Conservation (phyloP, 768 basidiomycete genomes). For the Lyophyllum semitale region DNA sequence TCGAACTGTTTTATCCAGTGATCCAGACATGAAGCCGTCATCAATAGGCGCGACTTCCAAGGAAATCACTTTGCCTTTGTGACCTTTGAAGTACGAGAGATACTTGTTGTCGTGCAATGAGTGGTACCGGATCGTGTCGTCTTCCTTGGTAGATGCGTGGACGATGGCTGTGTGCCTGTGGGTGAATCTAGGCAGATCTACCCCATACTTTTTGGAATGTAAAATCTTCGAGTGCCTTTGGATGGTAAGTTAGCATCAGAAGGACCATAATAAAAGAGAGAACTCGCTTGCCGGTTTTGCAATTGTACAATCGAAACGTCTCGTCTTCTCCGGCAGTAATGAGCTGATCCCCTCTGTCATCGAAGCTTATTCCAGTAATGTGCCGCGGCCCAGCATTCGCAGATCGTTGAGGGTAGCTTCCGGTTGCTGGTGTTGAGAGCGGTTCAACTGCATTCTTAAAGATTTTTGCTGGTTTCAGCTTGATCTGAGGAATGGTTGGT, state of each 20-base stretch:
- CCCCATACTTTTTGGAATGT: slow-evolving; percentile 95
- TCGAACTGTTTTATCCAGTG: slow-evolving; percentile 92
- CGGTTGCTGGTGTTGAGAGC: slow-evolving; percentile 47
- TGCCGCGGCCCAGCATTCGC: slow-evolving; percentile 58
- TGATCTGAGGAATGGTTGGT: slow-evolving; percentile 43
- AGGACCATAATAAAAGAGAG: slow-evolving; percentile 20
- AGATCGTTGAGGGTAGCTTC: slow-evolving; percentile 32
- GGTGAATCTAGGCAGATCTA: slow-evolving; percentile 92
- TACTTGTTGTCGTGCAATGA: slow-evolving; percentile 97
- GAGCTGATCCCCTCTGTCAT: slow-evolving; percentile 85
- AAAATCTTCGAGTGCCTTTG: slow-evolving; percentile 73
- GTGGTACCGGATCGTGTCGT: slow-evolving; percentile 93
- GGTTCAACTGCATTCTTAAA: slow-evolving; percentile 79
- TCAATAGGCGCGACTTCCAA: slow-evolving; percentile 91
- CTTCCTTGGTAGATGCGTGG: slow-evolving; percentile 92
- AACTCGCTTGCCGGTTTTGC: slow-evolving; percentile 92
- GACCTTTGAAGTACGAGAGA: slow-evolving; percentile 93
- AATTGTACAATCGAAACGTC: slow-evolving; percentile 85
- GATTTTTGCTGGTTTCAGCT: slow-evolving; percentile 87
- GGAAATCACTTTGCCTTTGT: slow-evolving; percentile 86
- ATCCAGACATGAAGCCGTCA: slow-evolving; percentile 94
- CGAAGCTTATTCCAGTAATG: slow-evolving; percentile 88
- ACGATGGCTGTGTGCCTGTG: slow-evolving; percentile 86
- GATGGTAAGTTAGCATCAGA: slow-evolving; percentile 19
- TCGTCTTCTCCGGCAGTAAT: slow-evolving; percentile 93